phyloP scores from a whole-genome alignment of 1,284 basidiomycete genomes.

The Trametes sp. region DNA sequence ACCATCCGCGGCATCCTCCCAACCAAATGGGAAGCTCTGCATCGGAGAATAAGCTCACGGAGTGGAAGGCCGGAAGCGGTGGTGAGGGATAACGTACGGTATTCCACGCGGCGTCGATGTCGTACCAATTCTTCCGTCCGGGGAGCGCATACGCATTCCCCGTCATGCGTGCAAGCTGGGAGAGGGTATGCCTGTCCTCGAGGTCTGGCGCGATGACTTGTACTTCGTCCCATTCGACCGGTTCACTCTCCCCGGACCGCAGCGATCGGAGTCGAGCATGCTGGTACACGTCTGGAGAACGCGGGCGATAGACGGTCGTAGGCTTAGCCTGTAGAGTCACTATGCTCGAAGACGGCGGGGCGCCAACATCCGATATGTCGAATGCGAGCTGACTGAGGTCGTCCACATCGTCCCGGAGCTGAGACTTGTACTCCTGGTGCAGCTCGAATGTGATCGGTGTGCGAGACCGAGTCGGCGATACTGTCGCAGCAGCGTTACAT shows the following conservation, averaged over 20 bases:
- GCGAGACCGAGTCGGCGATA: not conserved
- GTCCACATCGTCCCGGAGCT: constrained; percentile 8
- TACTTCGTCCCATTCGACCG: constrained; percentile 64
- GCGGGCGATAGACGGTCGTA: constrained; percentile 67
- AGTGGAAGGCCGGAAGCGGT: not conserved
- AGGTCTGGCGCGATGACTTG: constrained; percentile 74
- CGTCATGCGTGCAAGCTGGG: constrained; percentile 89
- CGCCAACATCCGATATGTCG: constrained; percentile 15
- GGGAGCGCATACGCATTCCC: constrained; percentile 88
- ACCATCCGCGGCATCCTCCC: constrained; percentile 83
- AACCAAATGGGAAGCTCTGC: constrained; percentile 90
- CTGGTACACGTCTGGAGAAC: constrained; percentile 57
- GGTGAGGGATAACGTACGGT: constrained; percentile 55
- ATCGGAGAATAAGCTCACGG: constrained; percentile 1
- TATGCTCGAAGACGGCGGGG: constrained; percentile 6
- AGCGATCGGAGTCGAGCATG: constrained; percentile 61
- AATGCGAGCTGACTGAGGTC: constrained; percentile 19
- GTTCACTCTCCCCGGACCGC: constrained; percentile 54
- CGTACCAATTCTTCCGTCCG: constrained; percentile 81
- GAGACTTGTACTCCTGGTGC: constrained; percentile 21
- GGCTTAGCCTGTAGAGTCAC: constrained; percentile 56
- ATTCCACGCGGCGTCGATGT: constrained; percentile 80
- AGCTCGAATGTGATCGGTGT: constrained; percentile 24
- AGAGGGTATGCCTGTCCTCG: constrained; percentile 82
- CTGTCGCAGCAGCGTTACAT: constrained; percentile 2